Base-by-base conservation (phyloP, 495 filamentous ascomycete species). In the Talaromyces ruber region DNA sequence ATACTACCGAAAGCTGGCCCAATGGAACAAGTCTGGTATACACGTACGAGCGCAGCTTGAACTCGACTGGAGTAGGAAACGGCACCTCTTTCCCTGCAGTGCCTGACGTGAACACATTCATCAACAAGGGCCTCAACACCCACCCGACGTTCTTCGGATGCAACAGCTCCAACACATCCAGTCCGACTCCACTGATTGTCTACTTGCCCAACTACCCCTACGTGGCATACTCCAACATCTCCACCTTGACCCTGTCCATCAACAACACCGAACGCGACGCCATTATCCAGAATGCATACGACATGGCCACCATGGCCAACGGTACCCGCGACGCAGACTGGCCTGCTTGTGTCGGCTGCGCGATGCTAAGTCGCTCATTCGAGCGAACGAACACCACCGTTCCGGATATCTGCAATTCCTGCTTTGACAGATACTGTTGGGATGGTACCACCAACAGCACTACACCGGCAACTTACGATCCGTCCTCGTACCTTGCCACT, bases 121-220 rank as follows among this genome's bases (percentile, higher is more conserved):
- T 96, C 64, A 91, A 93, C 74, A 82, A 89, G 0, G 88, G 87
- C 32, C 79, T 97, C 14, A 97, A 96, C 82, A 81, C 74, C 64
- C 83, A 81, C 18, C 93, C 93, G 5, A 90, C 90, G 7, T 96
- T 97, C 78, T 97, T 97, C 74, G 93, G 93, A 63, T 97, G 93
- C 76, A 76, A 92, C 72, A 76, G 76, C 22, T 72, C 74, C 63
- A 94, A 96, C 72, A 59, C 62, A 25, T 64, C 65, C 1, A 64
- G 66, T 16, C 64, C 68, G 24, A 67, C 69, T 3, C 93, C 93
- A 0, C 65, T 96, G 37, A 73, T 97, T 63, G 88, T 97, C 64
- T 97, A 96, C 73, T 67, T 97, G 18, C 87, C 92, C 58, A 95
- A 94, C 69, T 75, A 83, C 5, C 92, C 92, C 0, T 97, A 93